Conservation (phyloP, 139 green algal genomes). For the Trebouxia sp. region DNA sequence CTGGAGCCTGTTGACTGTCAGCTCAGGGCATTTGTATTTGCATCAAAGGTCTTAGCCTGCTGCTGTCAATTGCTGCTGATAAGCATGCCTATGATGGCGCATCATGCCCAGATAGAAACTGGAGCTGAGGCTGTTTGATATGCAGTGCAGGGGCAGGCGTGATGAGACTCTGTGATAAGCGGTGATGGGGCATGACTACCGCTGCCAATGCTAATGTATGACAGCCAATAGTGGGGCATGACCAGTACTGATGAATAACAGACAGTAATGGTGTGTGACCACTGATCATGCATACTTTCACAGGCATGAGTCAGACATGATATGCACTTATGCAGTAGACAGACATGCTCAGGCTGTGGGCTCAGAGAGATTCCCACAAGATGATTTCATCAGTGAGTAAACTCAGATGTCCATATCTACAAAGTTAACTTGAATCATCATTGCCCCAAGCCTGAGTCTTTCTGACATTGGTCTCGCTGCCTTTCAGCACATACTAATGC, state of each 20-base stretch:
- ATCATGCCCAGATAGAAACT: background rate
- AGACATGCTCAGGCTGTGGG: background rate
- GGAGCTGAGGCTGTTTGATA: background rate
- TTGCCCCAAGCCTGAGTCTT: background rate
- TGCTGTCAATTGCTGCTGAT: background rate
- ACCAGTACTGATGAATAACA: too few species aligned
- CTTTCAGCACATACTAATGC: too few species aligned
- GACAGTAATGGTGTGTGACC: too few species aligned
- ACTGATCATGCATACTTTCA: too few species aligned
- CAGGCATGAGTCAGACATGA: too few species aligned
- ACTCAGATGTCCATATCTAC: constrained; percentile 30
- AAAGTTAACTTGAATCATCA: constrained; percentile 25
- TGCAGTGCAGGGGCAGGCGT: background rate
- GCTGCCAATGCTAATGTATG: too few species aligned
- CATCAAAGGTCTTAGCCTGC: background rate
- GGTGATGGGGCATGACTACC: too few species aligned
- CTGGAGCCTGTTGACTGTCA: background rate
- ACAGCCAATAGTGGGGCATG: too few species aligned
- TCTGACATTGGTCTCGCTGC: too few species aligned
- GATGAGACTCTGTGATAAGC: too few species aligned
- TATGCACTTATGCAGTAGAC: too few species aligned
- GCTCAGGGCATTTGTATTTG: background rate
- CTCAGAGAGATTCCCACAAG: constrained; percentile 29
- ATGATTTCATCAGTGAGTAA: constrained; percentile 15
- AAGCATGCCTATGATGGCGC: background rate